Base-by-base conservation (phyloP, 495 filamentous ascomycete genomes). In the Wilcoxina mikolae region DNA sequence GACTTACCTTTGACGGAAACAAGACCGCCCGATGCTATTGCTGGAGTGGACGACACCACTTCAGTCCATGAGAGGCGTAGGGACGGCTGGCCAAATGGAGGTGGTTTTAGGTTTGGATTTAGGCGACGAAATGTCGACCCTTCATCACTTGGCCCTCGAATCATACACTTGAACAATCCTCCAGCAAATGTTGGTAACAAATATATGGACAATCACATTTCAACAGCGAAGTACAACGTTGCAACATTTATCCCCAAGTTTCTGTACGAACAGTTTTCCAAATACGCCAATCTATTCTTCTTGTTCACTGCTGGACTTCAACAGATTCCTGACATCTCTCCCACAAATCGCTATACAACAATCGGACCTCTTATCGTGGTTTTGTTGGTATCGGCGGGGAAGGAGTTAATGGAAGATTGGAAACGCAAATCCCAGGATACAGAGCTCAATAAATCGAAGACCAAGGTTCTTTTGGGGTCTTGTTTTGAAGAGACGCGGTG, bases 261-360 rank as follows among this genome's bases (percentile, higher is more conserved):
- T 72, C 73, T 99, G 20, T 93, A 88, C 70, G 93, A 99, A 65
- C 93, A 99, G 69, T 99, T 99, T 73, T 94, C 87, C 47, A 99
- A 95, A 71, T 95, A 94, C 71, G 93, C 91, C 71, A 99, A 99
- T 67, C 67, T 99, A 59, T 99, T 99, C 74, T 99, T 99, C 82
- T 80, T 99, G 64, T 95, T 99, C 69, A 99, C 93, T 28, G 90
- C 93, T 2, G 81, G 79, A 3, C 69, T 99, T 28, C 93, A 99
- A 71, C 93, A 99, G 67, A 94, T 99, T 60, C 93, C 91, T 15
- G 81, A 83, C 59, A 80, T 99, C 48, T 93, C 88, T 20, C 91
- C 91, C 5, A 99, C 91, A 3, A 96, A 95, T 72, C 74, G 71
- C 63, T 99, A 85, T 67, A 99, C 93, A 9, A 99, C 93, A 17